A percentile compares a stretch with the other conserved stretches of the same genome.
Evolutionary conservation across 352 stramenopile species (phyloP).

Genomic region (Elongisporangium anandrum): DNA sequence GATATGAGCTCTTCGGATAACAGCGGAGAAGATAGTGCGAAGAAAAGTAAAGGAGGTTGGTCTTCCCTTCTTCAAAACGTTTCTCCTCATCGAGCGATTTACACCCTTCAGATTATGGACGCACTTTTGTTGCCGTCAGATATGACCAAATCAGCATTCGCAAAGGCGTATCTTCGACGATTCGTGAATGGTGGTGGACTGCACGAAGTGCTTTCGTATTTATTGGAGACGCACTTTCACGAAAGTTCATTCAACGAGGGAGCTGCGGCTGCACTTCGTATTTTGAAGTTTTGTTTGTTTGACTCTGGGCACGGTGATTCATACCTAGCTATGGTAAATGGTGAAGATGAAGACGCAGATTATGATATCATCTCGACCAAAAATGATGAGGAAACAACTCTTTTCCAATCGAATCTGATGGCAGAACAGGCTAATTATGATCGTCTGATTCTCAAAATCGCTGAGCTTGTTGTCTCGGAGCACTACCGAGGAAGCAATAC

Average conservation of each 20-base stretch:
- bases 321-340: slow-evolving; percentile 29
- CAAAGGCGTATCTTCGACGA: slow-evolving; percentile 53
- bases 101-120: slow-evolving; percentile 87
- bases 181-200: slow-evolving; percentile 80
- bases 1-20: slow-evolving; percentile 27
- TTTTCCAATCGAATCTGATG: slow-evolving; percentile 36
- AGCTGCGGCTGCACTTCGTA: slow-evolving; percentile 71
- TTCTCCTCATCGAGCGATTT: slow-evolving; percentile 81
- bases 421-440: slow-evolving; percentile 63
- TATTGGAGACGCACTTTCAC: slow-evolving; percentile 66
- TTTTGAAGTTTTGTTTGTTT: slow-evolving; percentile 84
- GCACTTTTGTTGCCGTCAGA: slow-evolving; percentile 75
- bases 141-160: slow-evolving; percentile 45
- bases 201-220: slow-evolving; percentile 80
- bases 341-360: slow-evolving; percentile 13
- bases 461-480: slow-evolving; percentile 73
- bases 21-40: slow-evolving; percentile 2
- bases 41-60: slow-evolving; percentile 43
- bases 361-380: slow-evolving; percentile 11
- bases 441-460: slow-evolving; percentile 69
- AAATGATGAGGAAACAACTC: slow-evolving; percentile 5
- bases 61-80: slow-evolving; percentile 58
- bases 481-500: slow-evolving; percentile 28
- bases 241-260: slow-evolving; percentile 81
- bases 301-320: slow-evolving; percentile 55